Percentiles rank a stretch among this genome's conserved stretches.
Evolutionary conservation across 2,329 filamentous ascomycete genomes (phyloP).

Genomic region (Colletotrichum gigasporum): DNA sequence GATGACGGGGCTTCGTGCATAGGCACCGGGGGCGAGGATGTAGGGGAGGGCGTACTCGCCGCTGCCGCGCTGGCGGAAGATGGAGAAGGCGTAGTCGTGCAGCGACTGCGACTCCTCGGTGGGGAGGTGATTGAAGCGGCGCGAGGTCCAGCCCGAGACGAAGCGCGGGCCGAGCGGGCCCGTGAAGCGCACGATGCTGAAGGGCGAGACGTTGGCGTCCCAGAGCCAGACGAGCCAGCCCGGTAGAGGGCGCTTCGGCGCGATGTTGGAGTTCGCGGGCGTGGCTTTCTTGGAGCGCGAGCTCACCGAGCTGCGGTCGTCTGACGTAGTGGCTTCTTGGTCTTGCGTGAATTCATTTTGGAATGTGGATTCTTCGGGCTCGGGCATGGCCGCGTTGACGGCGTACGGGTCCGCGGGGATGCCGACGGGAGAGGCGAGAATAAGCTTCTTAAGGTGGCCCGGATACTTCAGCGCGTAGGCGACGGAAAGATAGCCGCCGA

Average conservation of each 20-base stretch:
- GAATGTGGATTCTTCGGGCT: conserved; percentile 77
- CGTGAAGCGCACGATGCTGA: conserved; percentile 86
- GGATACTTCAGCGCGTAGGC: conserved; percentile 98
- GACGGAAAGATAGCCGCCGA: conserved; percentile 94
- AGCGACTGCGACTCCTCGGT: conserved; percentile 81
- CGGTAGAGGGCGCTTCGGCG: conserved; percentile 69
- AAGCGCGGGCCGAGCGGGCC: conserved; percentile 91
- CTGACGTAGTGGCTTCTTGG: conserved; percentile 63
- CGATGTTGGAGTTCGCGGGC: conserved; percentile 45
- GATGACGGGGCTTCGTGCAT: conserved; percentile 88
- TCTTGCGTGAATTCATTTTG: conserved; percentile 84
- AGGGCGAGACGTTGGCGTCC: conserved; percentile 97
- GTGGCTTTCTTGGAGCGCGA: conserved; percentile 44
- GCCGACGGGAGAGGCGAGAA: conserved; percentile 92
- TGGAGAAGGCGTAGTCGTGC: conserved; percentile 92
- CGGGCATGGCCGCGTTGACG: conserved; percentile 81
- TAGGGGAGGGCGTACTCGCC: conserved; percentile 95
- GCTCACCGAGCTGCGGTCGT: conserved; percentile 41
- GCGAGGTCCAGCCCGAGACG: conserved; percentile 93
- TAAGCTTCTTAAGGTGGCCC: conserved; percentile 92
- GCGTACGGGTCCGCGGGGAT: conserved; percentile 95
- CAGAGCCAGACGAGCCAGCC: conserved; percentile 93
- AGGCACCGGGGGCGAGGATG: conserved; percentile 91
- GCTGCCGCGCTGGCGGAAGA: conserved; percentile 91
- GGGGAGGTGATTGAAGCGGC: conserved; percentile 90